Conservation (phyloP, 2,329 filamentous ascomycete genomes). For the Clarireedia paspali region DNA sequence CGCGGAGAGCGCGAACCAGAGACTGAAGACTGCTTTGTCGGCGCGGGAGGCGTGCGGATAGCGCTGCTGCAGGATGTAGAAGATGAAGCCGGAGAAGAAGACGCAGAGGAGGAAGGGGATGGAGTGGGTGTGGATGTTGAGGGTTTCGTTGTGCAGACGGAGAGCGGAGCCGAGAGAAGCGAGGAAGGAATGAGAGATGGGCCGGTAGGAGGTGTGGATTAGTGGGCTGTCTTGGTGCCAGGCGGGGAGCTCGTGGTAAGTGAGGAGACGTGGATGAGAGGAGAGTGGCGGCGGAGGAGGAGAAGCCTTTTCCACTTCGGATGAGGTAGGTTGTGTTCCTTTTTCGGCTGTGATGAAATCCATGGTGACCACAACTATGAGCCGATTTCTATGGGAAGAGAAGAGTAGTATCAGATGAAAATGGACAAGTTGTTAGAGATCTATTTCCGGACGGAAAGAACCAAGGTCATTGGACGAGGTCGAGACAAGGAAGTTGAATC, state of each 20-base stretch:
- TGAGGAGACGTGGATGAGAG: background rate
- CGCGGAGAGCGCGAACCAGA: background rate
- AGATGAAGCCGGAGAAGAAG: background rate
- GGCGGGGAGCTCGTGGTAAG: background rate
- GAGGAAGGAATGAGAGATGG: background rate
- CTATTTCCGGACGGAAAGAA: too few relatives aligned
- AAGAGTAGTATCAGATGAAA: too few relatives aligned
- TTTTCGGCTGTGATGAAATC: background rate
- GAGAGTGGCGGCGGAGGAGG: background rate
- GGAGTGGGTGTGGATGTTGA: constrained; percentile 5
- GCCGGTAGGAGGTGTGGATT: constrained; percentile 4
- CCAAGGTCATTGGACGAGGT: too few relatives aligned
- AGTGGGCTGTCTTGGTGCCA: constrained; percentile 4
- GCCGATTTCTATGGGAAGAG: too few relatives aligned
- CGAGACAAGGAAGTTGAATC: too few relatives aligned
- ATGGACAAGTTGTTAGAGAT: too few relatives aligned
- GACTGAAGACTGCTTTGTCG: background rate
- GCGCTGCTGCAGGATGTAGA: background rate
- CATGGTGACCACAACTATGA: background rate
- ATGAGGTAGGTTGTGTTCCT: background rate
- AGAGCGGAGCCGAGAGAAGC: background rate
- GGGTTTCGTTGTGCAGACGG: constrained; percentile 1
- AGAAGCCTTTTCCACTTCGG: background rate
- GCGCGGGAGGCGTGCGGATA: background rate
- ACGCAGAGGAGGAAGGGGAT: background rate